Percentiles rank a stretch among this genome's conserved stretches.
Evolutionary conservation across 2,329 filamentous ascomycete species (phyloP).

Genomic region (Fusarium sp.): DNA sequence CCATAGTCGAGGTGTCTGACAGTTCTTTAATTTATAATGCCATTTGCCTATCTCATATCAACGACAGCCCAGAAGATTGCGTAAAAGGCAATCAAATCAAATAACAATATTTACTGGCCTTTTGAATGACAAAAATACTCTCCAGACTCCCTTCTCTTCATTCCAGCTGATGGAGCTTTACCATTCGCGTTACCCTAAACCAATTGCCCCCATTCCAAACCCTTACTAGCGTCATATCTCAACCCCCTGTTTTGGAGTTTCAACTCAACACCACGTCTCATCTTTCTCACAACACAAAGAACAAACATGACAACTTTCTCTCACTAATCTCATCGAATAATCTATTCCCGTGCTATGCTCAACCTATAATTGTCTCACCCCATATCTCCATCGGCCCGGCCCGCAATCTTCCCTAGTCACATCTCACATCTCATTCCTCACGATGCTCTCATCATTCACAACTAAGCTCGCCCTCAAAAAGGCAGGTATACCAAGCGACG

Average conservation of each 20-base stretch:
- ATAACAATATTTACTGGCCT: no score
- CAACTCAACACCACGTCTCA: conserved; percentile 35
- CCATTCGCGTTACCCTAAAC: conserved; percentile 17
- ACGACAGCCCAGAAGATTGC: no score
- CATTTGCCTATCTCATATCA: no score
- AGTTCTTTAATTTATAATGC: no score
- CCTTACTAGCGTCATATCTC: conserved; percentile 19
- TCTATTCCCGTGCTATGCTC: neutral
- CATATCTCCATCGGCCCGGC: neutral
- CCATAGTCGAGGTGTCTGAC: no score
- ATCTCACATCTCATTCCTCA: conserved; percentile 14
- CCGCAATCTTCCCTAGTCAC: neutral
- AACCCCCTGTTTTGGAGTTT: conserved; percentile 23
- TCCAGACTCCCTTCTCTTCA: neutral
- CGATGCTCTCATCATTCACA: conserved; percentile 64
- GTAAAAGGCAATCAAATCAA: no score
- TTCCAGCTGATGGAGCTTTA: neutral
- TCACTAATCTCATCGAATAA: neutral
- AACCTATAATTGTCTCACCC: neutral
- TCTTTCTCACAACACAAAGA: conserved; percentile 15
- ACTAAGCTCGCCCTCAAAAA: conserved; percentile 68
- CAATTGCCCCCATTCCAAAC: conserved; percentile 26
- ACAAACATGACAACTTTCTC: neutral
- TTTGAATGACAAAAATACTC: neutral
- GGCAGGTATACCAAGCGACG: conserved; percentile 62